phyloP scores from a whole-genome alignment of 2,329 filamentous ascomycete genomes.

The Colletotrichum spaethianum region DNA sequence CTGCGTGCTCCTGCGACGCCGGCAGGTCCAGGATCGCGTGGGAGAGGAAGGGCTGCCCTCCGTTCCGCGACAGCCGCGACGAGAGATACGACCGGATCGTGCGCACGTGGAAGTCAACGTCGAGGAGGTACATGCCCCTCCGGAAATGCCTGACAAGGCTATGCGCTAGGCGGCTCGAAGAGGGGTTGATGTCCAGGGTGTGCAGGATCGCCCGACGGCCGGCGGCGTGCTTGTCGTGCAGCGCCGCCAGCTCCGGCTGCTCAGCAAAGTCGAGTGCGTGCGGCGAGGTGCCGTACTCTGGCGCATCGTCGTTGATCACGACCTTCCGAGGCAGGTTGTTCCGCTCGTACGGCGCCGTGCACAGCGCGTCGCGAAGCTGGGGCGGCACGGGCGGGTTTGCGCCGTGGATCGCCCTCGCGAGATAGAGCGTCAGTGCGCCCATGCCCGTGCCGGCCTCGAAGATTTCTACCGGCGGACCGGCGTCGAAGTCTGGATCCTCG shows the following conservation, averaged over 20 bases:
- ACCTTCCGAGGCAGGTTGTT: constrained; percentile 32
- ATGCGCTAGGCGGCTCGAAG: constrained; percentile 75
- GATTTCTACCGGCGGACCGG: constrained; percentile 73
- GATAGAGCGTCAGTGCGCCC: constrained; percentile 81
- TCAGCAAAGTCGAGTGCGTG: constrained; percentile 43
- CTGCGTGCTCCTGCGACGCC: constrained; percentile 64
- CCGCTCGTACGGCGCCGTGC: constrained; percentile 39
- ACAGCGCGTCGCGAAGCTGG: constrained; percentile 51
- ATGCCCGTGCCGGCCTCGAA: constrained; percentile 91
- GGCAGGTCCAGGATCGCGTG: constrained; percentile 84
- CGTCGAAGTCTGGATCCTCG: constrained; percentile 51
- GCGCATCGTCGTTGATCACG: constrained; percentile 38
- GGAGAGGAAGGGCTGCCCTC: constrained; percentile 73
- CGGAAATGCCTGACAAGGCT: constrained; percentile 77
- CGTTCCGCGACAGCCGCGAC: constrained; percentile 60
- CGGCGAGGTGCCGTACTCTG: constrained; percentile 14
- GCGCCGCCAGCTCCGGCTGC: constrained; percentile 44
- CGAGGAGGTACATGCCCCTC: constrained; percentile 76
- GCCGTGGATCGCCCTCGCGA: constrained; percentile 82
- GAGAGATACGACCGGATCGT: constrained; percentile 75
- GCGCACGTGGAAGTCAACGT: constrained; percentile 82
- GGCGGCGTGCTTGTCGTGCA: constrained; percentile 61
- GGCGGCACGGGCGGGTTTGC: constrained; percentile 72
- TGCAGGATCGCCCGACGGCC: constrained; percentile 79
- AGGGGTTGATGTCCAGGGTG: constrained; percentile 76